phyloP scores from a whole-genome alignment of 78 protist species.

The Dictyostelium citrinum region DNA sequence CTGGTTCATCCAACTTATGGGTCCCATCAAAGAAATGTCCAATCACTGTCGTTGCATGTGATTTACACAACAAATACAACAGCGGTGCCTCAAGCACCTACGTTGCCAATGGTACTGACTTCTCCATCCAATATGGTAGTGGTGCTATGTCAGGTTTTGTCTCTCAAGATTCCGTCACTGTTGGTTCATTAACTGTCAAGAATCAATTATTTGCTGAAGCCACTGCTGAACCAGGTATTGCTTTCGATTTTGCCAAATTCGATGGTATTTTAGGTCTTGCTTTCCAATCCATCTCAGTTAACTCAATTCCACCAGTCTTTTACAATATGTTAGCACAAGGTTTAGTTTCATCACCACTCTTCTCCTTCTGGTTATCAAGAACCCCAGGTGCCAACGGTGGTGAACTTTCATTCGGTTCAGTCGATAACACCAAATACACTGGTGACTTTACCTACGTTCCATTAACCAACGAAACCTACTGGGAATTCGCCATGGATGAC shows the following conservation, averaged over 20 bases:
- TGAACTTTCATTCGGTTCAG: constrained; percentile 94
- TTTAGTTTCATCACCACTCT: constrained; percentile 71
- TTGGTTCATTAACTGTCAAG: constrained; percentile 86
- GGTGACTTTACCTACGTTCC: constrained; percentile 88
- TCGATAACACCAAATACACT: constrained; percentile 81
- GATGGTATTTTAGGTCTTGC: constrained; percentile 97
- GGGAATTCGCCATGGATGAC: constrained; percentile 86
- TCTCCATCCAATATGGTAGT: constrained; percentile 94
- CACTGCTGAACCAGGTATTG: constrained; percentile 91
- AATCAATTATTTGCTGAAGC: constrained; percentile 94
- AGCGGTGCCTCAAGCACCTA: constrained; percentile 84
- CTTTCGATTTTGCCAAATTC: constrained; percentile 93
- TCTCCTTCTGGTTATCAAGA: constrained; percentile 92
- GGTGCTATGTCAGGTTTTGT: constrained; percentile 94
- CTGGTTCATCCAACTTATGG: constrained; percentile 98
- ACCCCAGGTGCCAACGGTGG: constrained; percentile 85
- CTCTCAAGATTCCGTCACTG: constrained; percentile 81
- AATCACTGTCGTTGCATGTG: constrained; percentile 81
- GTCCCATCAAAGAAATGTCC: constrained; percentile 83
- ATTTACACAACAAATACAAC: constrained; percentile 91
- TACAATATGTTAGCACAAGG: constrained; percentile 86
- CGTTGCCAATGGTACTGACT: constrained; percentile 87
- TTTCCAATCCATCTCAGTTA: constrained; percentile 91
- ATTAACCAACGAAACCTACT: constrained; percentile 86
- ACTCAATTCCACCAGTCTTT: constrained; percentile 90